Base-by-base conservation (phyloP, 208 protist species). In the Entamoeba dispar region DNA sequence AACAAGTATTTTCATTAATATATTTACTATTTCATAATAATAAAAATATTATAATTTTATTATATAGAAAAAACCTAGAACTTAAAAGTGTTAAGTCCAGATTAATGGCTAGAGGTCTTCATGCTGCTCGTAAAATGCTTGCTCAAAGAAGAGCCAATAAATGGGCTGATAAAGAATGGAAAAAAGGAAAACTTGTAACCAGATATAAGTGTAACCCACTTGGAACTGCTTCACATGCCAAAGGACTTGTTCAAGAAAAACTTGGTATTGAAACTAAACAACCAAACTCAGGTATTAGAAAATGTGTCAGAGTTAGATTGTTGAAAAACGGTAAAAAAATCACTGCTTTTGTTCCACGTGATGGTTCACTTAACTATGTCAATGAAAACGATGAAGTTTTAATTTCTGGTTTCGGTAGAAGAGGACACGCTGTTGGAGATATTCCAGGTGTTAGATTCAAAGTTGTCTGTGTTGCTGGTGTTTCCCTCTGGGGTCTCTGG, bases 251-350 rank as follows among this genome's bases (percentile, higher is more conserved):
- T 57, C 50, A 69, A 92, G 49, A 73, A 27, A 50, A 47, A 50
- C 27, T 52, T 94, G 98, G 98, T 95, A 98, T 99, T 95, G 98
- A 98, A 95, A 97, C 98, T 92, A 99, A 99, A 96, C 98, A 99
- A 97, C 99, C 99, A 95, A 99, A 99, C 98, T 99, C 98, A 95
- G 99, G 98, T 93, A 98, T 99, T 95, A 98, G 99, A 97, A 99
- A 99, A 97, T 99, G 98, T 96, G 98, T 99, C 91, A 98, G 98
- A 96, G 98, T 99, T 93, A 98, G 99, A 97, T 97, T 99, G 55
- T 99, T 99, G 96, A 99, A 99, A 97, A 99, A 99, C 97, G 98
- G 98, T 95, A 99, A 99, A 97, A 99, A 98, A 95, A 98, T 99
- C 95, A 97, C 98, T 92, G 98, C 98, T 93, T 99, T 99, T 97